Base-by-base conservation (phyloP, 129 eudicot species). In the Logfia minima region DNA sequence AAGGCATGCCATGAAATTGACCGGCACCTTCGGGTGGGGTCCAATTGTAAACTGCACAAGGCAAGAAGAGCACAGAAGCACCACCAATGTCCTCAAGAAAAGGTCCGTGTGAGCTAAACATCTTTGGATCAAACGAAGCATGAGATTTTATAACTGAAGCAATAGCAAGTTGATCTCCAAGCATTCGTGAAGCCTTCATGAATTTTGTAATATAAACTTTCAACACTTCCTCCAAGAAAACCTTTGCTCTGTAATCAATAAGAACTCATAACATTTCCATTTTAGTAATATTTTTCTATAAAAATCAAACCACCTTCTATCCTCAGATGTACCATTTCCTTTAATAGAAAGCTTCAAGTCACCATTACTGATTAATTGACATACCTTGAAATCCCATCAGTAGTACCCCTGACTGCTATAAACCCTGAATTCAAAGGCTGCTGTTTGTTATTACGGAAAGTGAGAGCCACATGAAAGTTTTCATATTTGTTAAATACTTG, bases 21-120 rank as follows among this genome's bases (percentile, higher is more conserved):
- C 98, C 98, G 22, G 97, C 97, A 67, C 98, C 98, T 69, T 93
- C 98, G 16, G 98, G 98, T 60, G 98, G 98, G 60, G 98, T 93
- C 97, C 98, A 93, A 48, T 93, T 93, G 84, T 91, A 91, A 26
- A 68, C 67, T 29, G 86, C 86, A 86, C 98, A 93, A 3, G 98
- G 97, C 69, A 93, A 75, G 70, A 90, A 93, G 32, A 87, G 86
- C 21, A 93, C 85, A 0, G 88, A 84, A 23, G 87, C 83, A 59
- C 90, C 90, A 62, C 75, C 71, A 16, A 89, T 77, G 41, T 81
- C 86, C 68, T 91, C 88, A 37, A 81, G 59, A 69, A 92, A 92
- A 68, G 96, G 78, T 75, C 78, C 72, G 19, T 81, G 80, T 74
- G 71, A 80, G 10, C 89, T 71, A 75, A 94, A 94, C 66, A 75